phyloP scores from a whole-genome alignment of 2,329 filamentous ascomycete species.

The Cadophora gregata region DNA sequence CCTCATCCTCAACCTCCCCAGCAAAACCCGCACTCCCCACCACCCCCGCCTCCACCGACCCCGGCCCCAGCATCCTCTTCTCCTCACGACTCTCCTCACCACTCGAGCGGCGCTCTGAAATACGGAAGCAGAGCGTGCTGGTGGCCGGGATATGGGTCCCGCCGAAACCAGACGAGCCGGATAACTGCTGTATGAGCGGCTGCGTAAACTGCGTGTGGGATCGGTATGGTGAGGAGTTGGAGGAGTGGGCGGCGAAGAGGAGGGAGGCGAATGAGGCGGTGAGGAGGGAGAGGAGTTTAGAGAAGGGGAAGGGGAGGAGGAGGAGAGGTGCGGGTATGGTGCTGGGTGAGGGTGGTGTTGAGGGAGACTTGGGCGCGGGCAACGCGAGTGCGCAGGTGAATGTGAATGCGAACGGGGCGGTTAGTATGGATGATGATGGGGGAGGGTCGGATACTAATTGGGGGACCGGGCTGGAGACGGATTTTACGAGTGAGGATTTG shows the following conservation, averaged over 20 bases:
- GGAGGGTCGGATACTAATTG: conserved; percentile 76
- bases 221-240: conserved; percentile 86
- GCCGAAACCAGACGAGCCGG: conserved; percentile 84
- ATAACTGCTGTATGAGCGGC: conserved; percentile 99
- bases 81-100: conserved; percentile 80
- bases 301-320: conserved; percentile 35
- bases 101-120: conserved; percentile 66
- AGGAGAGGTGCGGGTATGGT: conserved; percentile 37
- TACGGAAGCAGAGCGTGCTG: conserved; percentile 63
- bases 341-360: conserved; percentile 38
- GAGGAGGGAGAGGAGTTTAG: conserved; percentile 44
- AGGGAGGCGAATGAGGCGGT: conserved; percentile 66
- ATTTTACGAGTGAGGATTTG: conserved; percentile 68
- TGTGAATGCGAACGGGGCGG: no score
- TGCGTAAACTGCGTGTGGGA: conserved; percentile 99
- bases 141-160: conserved; percentile 85
- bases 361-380: conserved; percentile 35
- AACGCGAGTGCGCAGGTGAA: conserved; percentile 46
- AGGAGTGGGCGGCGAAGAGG: conserved; percentile 78
- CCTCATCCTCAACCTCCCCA: conserved; percentile 24
- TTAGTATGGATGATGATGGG: conserved; percentile 80
- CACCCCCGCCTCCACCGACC: conserved; percentile 16
- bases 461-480: conserved; percentile 51
- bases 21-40: conserved; percentile 26
- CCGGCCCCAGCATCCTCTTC: conserved; percentile 74